Evolutionary conservation across 148 eudicot genomes (phyloP).

Genomic region (Talinum fruticosum): DNA sequence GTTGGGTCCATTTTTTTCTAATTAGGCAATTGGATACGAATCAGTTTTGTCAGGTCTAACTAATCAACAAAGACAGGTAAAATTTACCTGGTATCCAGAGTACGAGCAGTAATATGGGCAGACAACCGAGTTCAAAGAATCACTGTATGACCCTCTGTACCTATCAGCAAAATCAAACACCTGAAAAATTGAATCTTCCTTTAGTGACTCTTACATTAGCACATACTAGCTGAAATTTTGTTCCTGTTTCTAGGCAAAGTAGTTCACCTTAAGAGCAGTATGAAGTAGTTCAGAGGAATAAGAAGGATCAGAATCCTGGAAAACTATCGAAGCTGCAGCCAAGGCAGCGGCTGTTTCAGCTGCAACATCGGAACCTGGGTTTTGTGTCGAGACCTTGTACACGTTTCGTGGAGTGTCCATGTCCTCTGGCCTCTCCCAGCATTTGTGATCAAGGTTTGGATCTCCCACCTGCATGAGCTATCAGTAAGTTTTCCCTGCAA

Average conservation of each 20-base stretch:
- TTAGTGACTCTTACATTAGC: background rate
- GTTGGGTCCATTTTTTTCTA: too few species aligned
- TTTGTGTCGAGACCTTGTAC: slow-evolving; percentile 57
- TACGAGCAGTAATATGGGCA: slow-evolving; percentile 93
- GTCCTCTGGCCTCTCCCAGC: slow-evolving; percentile 98
- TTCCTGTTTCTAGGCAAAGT: background rate
- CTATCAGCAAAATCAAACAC: slow-evolving; percentile 78
- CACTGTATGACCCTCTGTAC: slow-evolving; percentile 74
- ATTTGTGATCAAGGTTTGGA: slow-evolving; percentile 63
- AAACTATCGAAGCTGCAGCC: slow-evolving; percentile 87
- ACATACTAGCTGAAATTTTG: background rate
- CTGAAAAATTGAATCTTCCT: slow-evolving; percentile 25
- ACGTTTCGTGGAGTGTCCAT: slow-evolving; percentile 87
- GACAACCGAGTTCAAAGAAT: slow-evolving; percentile 59
- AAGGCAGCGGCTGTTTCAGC: slow-evolving; percentile 92
- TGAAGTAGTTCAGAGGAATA: slow-evolving; percentile 58
- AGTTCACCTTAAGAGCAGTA: slow-evolving; percentile 48
- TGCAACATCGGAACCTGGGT: slow-evolving; percentile 92
- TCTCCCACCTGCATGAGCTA: slow-evolving; percentile 57
- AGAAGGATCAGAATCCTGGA: slow-evolving; percentile 63
- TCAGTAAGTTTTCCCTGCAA: background rate
- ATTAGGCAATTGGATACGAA: too few species aligned
- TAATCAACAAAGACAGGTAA: too few species aligned
- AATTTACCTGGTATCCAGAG: slow-evolving; percentile 64
- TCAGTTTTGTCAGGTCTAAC: background rate